Evolutionary conservation across 2,329 filamentous ascomycete species (phyloP).

Genomic region (Trematosphaeria pertusa): DNA sequence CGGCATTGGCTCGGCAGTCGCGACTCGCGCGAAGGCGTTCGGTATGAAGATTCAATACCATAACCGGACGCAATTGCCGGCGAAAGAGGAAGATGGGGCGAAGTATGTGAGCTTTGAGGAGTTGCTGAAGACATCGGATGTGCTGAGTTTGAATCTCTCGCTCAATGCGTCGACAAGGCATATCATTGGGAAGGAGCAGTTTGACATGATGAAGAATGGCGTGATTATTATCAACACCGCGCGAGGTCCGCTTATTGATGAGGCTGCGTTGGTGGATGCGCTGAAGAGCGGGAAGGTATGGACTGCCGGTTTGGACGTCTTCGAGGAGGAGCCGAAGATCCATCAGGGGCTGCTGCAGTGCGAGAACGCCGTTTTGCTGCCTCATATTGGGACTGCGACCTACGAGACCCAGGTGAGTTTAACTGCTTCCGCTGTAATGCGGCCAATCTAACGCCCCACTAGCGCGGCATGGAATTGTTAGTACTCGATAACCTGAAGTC

Average conservation of each 20-base stretch:
- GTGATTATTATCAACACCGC: conserved; percentile 66
- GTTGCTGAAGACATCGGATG: conserved; percentile 60
- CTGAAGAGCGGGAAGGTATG: conserved; percentile 62
- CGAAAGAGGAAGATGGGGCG: conserved; percentile 52
- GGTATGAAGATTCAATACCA: conserved; percentile 67
- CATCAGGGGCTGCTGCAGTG: conserved; percentile 59
- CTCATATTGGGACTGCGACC: conserved; percentile 67
- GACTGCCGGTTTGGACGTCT: conserved; percentile 64
- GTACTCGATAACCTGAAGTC: conserved; percentile 65
- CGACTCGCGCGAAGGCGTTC: conserved; percentile 58
- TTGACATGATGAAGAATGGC: conserved; percentile 63
- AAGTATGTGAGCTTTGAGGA: conserved; percentile 64
- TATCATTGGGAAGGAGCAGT: conserved; percentile 59
- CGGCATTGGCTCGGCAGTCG: conserved; percentile 62
- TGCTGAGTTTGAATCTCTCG: conserved; percentile 62
- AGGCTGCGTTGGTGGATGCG: conserved; percentile 61
- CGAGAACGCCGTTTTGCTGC: conserved; percentile 62
- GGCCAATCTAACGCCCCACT: conserved; percentile 15
- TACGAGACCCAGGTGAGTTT: conserved; percentile 62
- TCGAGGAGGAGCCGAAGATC: conserved; percentile 63
- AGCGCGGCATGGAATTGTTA: conserved; percentile 65
- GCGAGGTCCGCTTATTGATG: conserved; percentile 64
- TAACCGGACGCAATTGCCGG: conserved; percentile 56
- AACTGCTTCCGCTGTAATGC: background rate
- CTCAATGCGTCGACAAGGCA: conserved; percentile 59